Evolutionary conservation across 1,284 basidiomycete genomes (phyloP), one percentile per base, ranked within the genome.

Genomic region (Cutaneotrichosporon cutaneum): DNA sequence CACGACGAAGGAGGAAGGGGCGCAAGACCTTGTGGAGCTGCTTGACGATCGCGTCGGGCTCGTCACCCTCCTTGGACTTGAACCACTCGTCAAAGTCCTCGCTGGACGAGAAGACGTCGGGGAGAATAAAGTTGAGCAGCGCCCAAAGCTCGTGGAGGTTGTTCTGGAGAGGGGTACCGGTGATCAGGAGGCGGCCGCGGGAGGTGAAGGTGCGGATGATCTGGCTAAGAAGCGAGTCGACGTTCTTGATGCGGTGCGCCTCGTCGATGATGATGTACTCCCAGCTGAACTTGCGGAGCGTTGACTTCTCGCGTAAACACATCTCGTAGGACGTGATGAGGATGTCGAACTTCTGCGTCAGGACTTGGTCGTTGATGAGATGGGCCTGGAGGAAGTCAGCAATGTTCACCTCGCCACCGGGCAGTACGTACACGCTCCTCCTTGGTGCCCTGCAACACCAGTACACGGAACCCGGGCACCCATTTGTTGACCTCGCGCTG

Each of bases 231-330:
- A 98, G 90, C 32, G 93, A 97, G 77, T 99, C 93, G 72, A 95
- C 94, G 72, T 99, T 99, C 83, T 99, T 99, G 86, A 99, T 99
- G 42, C 95, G 90, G 75, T 99, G 96, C 0, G 95, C 96, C 81
- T 99, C 96, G 81, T 99, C 95, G 74, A 99, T 99, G 70, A 93
- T 85, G 78, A 99, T 98, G 81, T 99, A 99, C 81, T 96, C 92
- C 84, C 97, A 99, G 0, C 89, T 90, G 73, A 98, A 92, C 79
- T 95, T 96, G 81, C 92, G 94, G 69, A 99, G 84, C 0, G 90
- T 85, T 27, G 86, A 85, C 81, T 94, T 94, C 76, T 99, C 96
- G 70, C 96, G 92, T 63, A 99, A 85, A 77, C 94, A 97, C 71
- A 99, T 91, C 78, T 99, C 96, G 82, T 99, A 99, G 0, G 93